Evolutionary conservation across 192 early-diverging fungal species (phyloP), one percentile per base, ranked within the genome.

Genomic region (Coemansia sp.): DNA sequence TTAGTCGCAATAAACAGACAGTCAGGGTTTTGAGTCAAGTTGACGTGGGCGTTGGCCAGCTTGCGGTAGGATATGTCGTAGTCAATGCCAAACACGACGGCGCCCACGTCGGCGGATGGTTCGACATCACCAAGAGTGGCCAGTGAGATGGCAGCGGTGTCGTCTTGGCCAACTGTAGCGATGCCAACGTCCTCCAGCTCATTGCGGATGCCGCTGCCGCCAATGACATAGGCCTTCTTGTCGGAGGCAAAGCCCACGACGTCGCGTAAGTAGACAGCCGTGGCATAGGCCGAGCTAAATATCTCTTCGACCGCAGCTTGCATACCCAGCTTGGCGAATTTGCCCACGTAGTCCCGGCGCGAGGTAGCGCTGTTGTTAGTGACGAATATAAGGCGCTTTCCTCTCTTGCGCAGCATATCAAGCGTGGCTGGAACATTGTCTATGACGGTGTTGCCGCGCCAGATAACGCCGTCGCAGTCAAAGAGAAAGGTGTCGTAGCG

Each of bases 401-500:
- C 93, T 84, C 74, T 88, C 68, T 27, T 65, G 58, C 92, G 87
- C 35, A 99, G 84, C 59, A 87, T 72, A n/a, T 84, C 75, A 64
- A 99, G 85, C 0, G 92, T 86, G 29, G 92, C 87, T 20, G 73
- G 69, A 2, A 95, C 88, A 34, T 87, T 86, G 13, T 87, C 82
- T 65, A 99, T 73, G 1, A 88, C 71, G 1, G 85, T 65, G 71
- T 80, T 85, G 39, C 92, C 93, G 53, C 86, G 87, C 97, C 97
- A 99, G 44, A 99, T 85, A 30, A 99, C 97, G 90, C 96, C 97
- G 84, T 99, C 97, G 83, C 95, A 97, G 83, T 99, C 97, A 47
- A 99, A 89, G 58, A 99, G 77, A 66, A 97, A 98, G 15, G 93
- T 99, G 74, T 99, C 96, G 64, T 87, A 89, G 43, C 79, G 78